Conservation (phyloP, 495 filamentous ascomycete genomes). For the Cairneyella variabilis region DNA sequence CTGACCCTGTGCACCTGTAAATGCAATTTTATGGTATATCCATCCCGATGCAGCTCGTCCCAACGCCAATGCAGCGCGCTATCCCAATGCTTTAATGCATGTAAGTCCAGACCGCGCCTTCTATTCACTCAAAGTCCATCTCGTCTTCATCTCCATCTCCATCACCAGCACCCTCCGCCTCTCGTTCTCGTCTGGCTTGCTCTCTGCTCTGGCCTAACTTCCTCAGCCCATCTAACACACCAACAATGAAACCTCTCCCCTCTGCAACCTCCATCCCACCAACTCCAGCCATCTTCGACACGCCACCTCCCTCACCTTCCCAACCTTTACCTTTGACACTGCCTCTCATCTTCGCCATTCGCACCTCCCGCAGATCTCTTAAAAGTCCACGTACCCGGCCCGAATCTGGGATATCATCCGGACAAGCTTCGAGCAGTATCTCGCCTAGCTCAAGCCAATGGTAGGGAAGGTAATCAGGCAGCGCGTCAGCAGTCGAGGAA, state of each 20-base stretch:
- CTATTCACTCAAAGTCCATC: slow-evolving; percentile 21
- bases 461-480: slow-evolving; percentile 71
- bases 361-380: slow-evolving; percentile 80
- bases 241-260: slow-evolving; percentile 75
- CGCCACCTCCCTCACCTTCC: slow-evolving; percentile 69
- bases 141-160: slow-evolving; percentile 47
- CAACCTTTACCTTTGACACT: slow-evolving; percentile 63
- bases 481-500: slow-evolving; percentile 53
- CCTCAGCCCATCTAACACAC: slow-evolving; percentile 84
- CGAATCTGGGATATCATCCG: slow-evolving; percentile 77
- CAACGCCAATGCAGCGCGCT: neutral
- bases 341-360: slow-evolving; percentile 82
- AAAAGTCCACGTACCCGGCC: slow-evolving; percentile 72
- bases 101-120: neutral
- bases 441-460: slow-evolving; percentile 91
- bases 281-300: slow-evolving; percentile 74
- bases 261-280: slow-evolving; percentile 90
- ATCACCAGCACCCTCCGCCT: slow-evolving; percentile 41
- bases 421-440: slow-evolving; percentile 76
- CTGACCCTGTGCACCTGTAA: no score
- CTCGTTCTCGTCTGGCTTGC: slow-evolving; percentile 49
- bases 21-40: neutral
- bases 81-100: neutral
- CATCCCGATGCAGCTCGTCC: neutral
- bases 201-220: slow-evolving; percentile 57